These are phyloP conservation scores for Dactylonectria estremocensis DNA, from an alignment of 2,329 filamentous ascomycete species.

Conservation along the genomic window DNA sequence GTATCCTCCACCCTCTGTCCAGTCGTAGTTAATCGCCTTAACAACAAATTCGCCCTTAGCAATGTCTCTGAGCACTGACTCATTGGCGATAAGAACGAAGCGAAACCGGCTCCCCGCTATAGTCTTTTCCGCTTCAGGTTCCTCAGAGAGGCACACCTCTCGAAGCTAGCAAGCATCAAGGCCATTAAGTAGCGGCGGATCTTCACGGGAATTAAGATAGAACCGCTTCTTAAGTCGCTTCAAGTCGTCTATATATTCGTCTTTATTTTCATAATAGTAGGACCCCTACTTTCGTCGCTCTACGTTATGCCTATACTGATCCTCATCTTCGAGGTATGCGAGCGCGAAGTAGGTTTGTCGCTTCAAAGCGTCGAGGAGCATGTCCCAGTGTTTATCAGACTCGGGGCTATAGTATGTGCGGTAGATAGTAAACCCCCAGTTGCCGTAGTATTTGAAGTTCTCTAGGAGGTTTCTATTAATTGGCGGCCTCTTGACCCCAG, in stretches of 20 bases:
- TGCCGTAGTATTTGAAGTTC: slow-evolving; percentile 27
- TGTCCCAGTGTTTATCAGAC: slow-evolving; percentile 20
- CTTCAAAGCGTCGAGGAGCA: slow-evolving; percentile 14
- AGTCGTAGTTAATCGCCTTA: neutral
- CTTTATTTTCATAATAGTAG: slow-evolving; percentile 4
- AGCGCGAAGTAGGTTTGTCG: slow-evolving; percentile 22
- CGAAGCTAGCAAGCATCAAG: slow-evolving; percentile 3
- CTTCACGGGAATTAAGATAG: slow-evolving; percentile 4
- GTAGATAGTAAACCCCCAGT: slow-evolving; percentile 29
- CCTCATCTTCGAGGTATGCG: slow-evolving; percentile 2
- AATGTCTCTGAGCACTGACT: slow-evolving; percentile 24
- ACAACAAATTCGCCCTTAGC: slow-evolving; percentile 2
- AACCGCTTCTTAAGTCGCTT: slow-evolving; percentile 18
- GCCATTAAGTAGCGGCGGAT: slow-evolving; percentile 6
- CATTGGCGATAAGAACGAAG: slow-evolving; percentile 20
- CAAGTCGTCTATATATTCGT: neutral
- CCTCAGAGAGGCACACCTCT: slow-evolving; percentile 11
- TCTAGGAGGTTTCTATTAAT: slow-evolving; percentile 17
- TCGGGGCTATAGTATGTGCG: slow-evolving; percentile 27
- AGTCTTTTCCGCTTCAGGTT: slow-evolving; percentile 6
- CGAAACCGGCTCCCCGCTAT: neutral
- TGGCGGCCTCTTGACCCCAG: slow-evolving; percentile 8
- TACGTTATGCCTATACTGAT: neutral
- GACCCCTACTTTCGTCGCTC: neutral
- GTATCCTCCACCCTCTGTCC: neutral